Percentiles rank a stretch among this genome's conserved stretches.
These are phyloP conservation scores for Verticillium zaregamsianum DNA, from an alignment of 2,329 filamentous ascomycete genomes.

Conservation along the genomic window DNA sequence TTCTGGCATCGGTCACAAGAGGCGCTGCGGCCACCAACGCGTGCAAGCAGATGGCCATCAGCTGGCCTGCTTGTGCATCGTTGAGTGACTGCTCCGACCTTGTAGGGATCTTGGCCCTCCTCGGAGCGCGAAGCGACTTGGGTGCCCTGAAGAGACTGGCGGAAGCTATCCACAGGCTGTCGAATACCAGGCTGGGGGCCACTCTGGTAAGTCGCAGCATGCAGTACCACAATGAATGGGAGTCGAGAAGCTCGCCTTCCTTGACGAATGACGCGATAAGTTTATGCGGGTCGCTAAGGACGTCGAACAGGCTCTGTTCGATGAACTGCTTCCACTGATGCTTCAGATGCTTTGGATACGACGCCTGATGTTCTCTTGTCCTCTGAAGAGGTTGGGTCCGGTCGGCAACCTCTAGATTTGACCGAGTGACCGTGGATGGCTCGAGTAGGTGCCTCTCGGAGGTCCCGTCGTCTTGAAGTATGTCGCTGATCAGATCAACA, in stretches of 20 bases:
- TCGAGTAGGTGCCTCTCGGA: slow-evolving; percentile 44
- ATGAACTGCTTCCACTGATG: slow-evolving; percentile 57
- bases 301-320: slow-evolving; percentile 61
- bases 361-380: slow-evolving; percentile 18
- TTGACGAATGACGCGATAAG: slow-evolving; percentile 54
- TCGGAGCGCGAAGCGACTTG: slow-evolving; percentile 32
- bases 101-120: slow-evolving; percentile 30
- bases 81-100: slow-evolving; percentile 32
- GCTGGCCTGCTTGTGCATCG: slow-evolving; percentile 44
- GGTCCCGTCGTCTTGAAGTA: slow-evolving; percentile 53
- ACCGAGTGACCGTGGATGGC: slow-evolving; percentile 16
- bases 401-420: slow-evolving; percentile 6
- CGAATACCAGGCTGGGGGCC: slow-evolving; percentile 54
- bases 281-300: slow-evolving; percentile 53
- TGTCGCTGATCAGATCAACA: slow-evolving; percentile 57
- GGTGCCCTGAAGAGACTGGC: slow-evolving; percentile 55
- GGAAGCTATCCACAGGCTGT: slow-evolving; percentile 61
- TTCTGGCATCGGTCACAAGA: slow-evolving; percentile 39
- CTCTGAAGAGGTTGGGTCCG: slow-evolving; percentile 26
- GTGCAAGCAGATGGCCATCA: slow-evolving; percentile 59
- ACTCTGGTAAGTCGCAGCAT: slow-evolving; percentile 56
- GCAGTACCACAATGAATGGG: slow-evolving; percentile 59
- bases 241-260: slow-evolving; percentile 51
- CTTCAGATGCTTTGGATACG: slow-evolving; percentile 26
- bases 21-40: slow-evolving; percentile 57